Evolutionary conservation across 306 rosid genomes (phyloP).

Genomic region (Castanospermum australe): DNA sequence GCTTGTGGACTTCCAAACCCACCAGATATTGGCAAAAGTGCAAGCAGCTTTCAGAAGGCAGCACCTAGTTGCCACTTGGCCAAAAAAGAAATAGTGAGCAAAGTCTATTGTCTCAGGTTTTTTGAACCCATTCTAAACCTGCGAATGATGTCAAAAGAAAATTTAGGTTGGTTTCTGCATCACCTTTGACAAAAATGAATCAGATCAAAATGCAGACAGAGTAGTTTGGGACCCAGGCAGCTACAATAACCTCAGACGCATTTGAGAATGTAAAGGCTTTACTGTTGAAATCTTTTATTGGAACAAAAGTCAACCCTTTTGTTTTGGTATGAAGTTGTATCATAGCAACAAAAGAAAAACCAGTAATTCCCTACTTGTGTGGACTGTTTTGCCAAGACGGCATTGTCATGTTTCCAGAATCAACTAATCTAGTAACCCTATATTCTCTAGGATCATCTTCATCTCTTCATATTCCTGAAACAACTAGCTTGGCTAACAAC

Average conservation of each 20-base stretch:
- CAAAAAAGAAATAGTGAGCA: background rate
- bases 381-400: background rate
- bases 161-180: background rate
- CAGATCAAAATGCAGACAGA: background rate
- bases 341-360: background rate
- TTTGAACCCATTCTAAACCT: constrained; percentile 75
- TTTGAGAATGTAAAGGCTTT: background rate
- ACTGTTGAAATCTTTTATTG: background rate
- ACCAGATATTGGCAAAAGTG: constrained; percentile 10
- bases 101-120: constrained; percentile 15
- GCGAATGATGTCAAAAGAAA: constrained; percentile 15
- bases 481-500: background rate
- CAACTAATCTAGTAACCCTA: background rate
- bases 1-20: constrained; percentile 13
- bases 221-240: background rate
- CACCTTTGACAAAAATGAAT: background rate
- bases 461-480: background rate
- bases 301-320: background rate
- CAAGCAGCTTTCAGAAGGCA: background rate
- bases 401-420: background rate
- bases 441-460: background rate
- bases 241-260: background rate
- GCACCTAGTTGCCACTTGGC: background rate
- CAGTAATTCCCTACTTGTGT: background rate
- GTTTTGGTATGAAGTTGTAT: background rate